phyloP scores from a whole-genome alignment of 2,329 filamentous ascomycete genomes.

The Davidsoniella eucalypti region DNA sequence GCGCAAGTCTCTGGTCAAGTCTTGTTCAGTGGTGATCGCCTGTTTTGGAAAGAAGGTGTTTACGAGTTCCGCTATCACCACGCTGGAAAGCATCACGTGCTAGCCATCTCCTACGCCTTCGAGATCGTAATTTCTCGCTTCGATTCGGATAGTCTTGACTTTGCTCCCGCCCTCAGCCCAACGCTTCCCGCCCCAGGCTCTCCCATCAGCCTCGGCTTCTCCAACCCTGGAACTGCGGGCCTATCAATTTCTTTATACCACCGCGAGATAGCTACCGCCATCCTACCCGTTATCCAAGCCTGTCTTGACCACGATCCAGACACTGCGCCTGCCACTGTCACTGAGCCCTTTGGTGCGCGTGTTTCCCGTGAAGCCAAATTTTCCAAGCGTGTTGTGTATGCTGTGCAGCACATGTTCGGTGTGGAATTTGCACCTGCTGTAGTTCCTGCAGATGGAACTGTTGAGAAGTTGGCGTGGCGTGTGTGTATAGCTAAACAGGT shows the following conservation, averaged over 20 bases:
- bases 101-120: constrained; percentile 86
- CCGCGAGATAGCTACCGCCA: constrained; percentile 53
- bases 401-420: constrained; percentile 90
- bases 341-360: constrained; percentile 70
- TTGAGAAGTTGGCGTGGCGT: constrained; percentile 81
- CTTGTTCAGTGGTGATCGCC: constrained; percentile 75
- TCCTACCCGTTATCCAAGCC: constrained; percentile 74
- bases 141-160: constrained; percentile 53
- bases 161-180: constrained; percentile 14
- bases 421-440: constrained; percentile 90
- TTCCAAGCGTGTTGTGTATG: constrained; percentile 78
- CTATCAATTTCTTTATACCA: constrained; percentile 42
- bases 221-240: background rate
- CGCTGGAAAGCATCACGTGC: constrained; percentile 77
- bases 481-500: constrained; percentile 94
- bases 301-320: constrained; percentile 87
- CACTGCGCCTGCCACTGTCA: constrained; percentile 63
- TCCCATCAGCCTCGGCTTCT: background rate
- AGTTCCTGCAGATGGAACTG: constrained; percentile 79
- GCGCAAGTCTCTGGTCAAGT: constrained; percentile 63
- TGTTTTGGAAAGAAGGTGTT: constrained; percentile 93
- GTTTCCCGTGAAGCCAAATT: constrained; percentile 83
- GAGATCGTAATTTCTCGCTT: constrained; percentile 75
- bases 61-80: constrained; percentile 98
- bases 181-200: background rate